A percentile compares a stretch with the other conserved stretches of the same genome.
phyloP scores from a whole-genome alignment of 176 grass and related monocot genomes.

The Lolium rigidum region DNA sequence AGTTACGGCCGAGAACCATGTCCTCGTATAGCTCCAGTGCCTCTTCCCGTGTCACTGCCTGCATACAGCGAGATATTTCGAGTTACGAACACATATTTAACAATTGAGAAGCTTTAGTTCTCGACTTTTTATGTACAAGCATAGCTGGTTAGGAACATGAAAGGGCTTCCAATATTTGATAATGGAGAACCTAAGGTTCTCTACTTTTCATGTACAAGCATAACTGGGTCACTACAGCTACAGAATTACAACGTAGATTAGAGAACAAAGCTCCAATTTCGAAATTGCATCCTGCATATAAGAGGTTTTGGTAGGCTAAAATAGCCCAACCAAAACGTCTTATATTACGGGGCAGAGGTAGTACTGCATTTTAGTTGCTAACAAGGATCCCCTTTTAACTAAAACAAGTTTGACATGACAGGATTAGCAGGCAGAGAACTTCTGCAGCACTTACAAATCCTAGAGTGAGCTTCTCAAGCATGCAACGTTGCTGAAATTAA shows the following conservation, averaged over 20 bases:
- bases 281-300: background rate
- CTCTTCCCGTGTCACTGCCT: slow-evolving; percentile 76
- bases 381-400: background rate
- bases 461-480: background rate
- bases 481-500: background rate
- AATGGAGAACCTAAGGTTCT: background rate
- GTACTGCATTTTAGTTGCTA: background rate
- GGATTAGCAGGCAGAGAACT: background rate
- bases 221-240: background rate
- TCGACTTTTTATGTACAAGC: background rate
- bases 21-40: slow-evolving; percentile 83
- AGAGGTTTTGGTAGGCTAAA: no score
- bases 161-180: background rate
- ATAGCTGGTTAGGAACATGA: background rate
- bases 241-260: background rate
- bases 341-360: no score
- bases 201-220: background rate
- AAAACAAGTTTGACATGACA: background rate
- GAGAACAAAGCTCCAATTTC: background rate
- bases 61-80: background rate
- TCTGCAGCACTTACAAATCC: background rate
- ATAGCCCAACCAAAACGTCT: no score
- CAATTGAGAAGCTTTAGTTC: background rate
- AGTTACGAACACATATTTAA: background rate
- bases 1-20: slow-evolving; percentile 82